Evolutionary conservation across 148 eudicot genomes (phyloP).

Genomic region (Fallopia convolvulus): DNA sequence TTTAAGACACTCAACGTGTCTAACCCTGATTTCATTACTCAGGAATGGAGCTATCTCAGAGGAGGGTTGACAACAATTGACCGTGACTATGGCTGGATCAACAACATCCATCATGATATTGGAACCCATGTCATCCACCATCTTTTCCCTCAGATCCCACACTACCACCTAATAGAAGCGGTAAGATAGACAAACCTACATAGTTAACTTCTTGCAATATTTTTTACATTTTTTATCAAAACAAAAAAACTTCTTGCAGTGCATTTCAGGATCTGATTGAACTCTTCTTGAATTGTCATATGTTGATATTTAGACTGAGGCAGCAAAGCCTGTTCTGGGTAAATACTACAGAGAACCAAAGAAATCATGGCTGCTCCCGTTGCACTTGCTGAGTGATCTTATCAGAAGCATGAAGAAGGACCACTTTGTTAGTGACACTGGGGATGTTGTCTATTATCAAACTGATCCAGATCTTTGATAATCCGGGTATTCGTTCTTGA

Average conservation of each 20-base stretch:
- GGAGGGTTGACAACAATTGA: constrained; percentile 35
- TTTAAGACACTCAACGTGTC: not conserved
- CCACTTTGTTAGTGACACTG: constrained; percentile 39
- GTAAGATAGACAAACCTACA: constrained; percentile 10
- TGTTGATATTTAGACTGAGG: constrained; percentile 29
- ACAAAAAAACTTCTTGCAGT: not conserved
- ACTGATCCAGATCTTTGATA: constrained; percentile 20
- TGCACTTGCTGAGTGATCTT: constrained; percentile 29
- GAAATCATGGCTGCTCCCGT: constrained; percentile 39
- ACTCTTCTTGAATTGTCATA: not conserved
- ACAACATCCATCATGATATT: constrained; percentile 36
- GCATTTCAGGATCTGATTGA: not conserved
- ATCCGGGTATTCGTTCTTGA: not conserved
- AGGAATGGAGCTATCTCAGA: constrained; percentile 38
- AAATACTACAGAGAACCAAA: constrained; percentile 42
- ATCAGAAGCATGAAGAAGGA: constrained; percentile 33
- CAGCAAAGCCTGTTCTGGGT: constrained; percentile 39
- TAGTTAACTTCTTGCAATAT: not conserved
- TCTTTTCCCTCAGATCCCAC: constrained; percentile 43
- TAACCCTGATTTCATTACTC: not conserved
- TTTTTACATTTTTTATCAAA: not conserved
- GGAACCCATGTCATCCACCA: constrained; percentile 41
- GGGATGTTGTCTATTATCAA: constrained; percentile 43
- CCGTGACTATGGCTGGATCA: constrained; percentile 37
- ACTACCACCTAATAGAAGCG: constrained; percentile 36